Evolutionary conservation across 2,329 filamentous ascomycete species (phyloP).

Genomic region (Epichloe gansuensis): DNA sequence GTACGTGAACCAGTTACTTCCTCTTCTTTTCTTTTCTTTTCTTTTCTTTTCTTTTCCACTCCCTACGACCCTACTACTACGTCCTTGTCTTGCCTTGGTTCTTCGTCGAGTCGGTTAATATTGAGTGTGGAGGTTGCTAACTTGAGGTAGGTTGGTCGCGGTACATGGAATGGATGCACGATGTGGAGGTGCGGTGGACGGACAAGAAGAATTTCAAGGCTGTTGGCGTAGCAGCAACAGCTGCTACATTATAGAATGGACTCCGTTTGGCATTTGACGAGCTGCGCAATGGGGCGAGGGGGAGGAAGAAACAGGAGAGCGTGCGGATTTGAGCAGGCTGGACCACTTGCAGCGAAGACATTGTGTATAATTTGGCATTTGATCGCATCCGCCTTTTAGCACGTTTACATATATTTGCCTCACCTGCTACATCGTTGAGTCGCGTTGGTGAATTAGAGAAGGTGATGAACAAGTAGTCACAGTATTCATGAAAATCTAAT

Average conservation of each 20-base stretch:
- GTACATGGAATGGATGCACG: conserved; percentile 90
- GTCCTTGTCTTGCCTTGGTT: neutral
- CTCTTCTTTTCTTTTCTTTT: too few relatives aligned
- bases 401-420: too few relatives aligned
- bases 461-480: neutral
- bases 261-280: neutral
- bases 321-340: neutral
- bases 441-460: too few relatives aligned
- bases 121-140: neutral
- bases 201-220: conserved; percentile 51
- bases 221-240: conserved; percentile 51
- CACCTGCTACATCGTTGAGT: too few relatives aligned
- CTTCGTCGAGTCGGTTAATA: neutral
- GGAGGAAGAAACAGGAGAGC: neutral
- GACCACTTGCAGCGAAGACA: neutral
- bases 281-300: neutral
- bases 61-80: neutral
- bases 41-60: neutral
- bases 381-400: neutral
- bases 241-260: conserved; percentile 35
- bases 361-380: neutral
- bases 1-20: conserved; percentile 33
- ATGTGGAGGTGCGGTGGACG: conserved; percentile 57
- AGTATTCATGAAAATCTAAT: neutral
- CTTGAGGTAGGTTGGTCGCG: conserved; percentile 63